Percentiles rank a stretch among this genome's conserved stretches.
phyloP scores from a whole-genome alignment of 2,329 filamentous ascomycete genomes.

The Fusarium duplospermum region DNA sequence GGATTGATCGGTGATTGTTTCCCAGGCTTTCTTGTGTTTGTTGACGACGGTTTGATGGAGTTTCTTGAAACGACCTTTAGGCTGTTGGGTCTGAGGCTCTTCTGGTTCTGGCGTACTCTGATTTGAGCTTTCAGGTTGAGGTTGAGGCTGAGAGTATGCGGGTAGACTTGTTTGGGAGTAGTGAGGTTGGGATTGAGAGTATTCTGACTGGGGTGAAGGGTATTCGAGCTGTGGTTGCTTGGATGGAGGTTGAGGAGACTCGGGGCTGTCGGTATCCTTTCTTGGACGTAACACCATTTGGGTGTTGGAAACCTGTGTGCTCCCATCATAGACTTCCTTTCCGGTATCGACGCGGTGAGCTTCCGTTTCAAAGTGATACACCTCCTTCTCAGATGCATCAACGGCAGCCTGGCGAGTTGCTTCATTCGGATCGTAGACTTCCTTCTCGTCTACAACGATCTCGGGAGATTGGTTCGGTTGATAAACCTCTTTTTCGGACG shows the following conservation, averaged over 20 bases:
- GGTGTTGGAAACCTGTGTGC: not conserved
- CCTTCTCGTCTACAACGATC: not conserved
- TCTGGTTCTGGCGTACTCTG: not conserved
- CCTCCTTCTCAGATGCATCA: not conserved
- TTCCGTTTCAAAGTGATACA: constrained; percentile 3
- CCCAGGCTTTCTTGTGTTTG: constrained; percentile 32
- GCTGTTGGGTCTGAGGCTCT: not conserved
- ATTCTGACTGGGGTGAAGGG: not conserved
- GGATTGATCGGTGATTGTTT: constrained; percentile 11
- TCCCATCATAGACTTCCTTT: constrained; percentile 17
- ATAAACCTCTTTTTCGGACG: constrained; percentile 5
- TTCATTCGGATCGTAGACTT: not conserved
- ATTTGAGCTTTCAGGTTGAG: not conserved
- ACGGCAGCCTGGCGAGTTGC: not conserved
- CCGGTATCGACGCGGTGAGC: not conserved
- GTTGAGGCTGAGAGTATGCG: not conserved
- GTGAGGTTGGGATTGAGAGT: not conserved
- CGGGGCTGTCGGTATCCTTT: not conserved
- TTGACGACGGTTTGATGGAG: constrained; percentile 24
- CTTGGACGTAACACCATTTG: not conserved
- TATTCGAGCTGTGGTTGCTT: not conserved
- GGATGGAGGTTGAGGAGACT: not conserved
- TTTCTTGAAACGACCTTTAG: constrained; percentile 14
- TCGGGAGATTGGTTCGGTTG: not conserved
- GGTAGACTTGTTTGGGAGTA: not conserved